These are phyloP conservation scores for Camellia lanceoleosa DNA, from an alignment of 148 eudicot genomes.

Conservation along the genomic window DNA sequence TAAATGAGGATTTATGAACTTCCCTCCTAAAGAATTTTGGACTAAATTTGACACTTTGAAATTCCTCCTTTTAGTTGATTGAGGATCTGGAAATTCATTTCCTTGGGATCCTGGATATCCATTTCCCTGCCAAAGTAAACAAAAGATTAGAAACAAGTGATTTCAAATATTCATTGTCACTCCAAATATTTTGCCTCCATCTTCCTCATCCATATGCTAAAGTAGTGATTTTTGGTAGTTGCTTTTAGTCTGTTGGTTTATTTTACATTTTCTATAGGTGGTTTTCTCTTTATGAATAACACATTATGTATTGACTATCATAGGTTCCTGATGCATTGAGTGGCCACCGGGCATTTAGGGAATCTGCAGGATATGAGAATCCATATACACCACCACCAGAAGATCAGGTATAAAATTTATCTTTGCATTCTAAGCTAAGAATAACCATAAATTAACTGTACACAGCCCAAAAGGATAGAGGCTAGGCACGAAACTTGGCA, in stretches of 20 bases:
- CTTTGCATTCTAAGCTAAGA: no score
- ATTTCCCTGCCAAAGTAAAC: neutral
- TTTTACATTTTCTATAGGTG: neutral
- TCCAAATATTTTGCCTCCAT: neutral
- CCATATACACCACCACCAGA: no score
- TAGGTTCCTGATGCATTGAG: no score
- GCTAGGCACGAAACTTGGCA: no score
- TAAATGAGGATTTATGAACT: neutral
- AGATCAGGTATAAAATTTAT: no score
- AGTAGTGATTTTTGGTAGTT: neutral
- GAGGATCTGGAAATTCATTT: neutral
- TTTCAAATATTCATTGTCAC: neutral
- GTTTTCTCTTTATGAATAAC: neutral
- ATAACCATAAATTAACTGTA: no score
- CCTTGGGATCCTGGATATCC: no score
- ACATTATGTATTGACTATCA: no score
- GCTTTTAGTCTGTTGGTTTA: neutral
- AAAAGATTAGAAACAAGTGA: neutral
- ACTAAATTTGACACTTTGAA: neutral
- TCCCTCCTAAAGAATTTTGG: neutral
- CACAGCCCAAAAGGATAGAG: no score
- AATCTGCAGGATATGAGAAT: no score
- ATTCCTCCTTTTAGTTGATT: neutral
- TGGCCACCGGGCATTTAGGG: no score
- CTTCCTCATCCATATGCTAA: neutral